Evolutionary conservation across 495 filamentous ascomycete species (phyloP).

Genomic region (Penicillium lagena): DNA sequence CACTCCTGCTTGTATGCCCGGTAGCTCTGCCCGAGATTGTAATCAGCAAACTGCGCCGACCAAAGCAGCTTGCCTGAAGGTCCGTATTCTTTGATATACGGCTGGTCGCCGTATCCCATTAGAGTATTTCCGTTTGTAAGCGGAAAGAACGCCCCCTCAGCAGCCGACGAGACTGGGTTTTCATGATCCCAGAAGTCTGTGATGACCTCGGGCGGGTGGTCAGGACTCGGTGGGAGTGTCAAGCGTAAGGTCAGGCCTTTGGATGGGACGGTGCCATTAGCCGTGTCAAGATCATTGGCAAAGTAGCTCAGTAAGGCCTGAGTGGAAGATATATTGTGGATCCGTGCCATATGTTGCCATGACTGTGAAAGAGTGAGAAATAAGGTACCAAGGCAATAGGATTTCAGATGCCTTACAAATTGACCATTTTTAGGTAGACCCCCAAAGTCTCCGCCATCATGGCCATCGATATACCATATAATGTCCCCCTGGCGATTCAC

Average conservation of each 20-base stretch:
- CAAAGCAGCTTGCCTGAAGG: conserved; percentile 7
- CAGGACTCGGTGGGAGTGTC: conserved; percentile 9
- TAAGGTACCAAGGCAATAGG: no score
- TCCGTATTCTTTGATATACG: conserved; percentile 31
- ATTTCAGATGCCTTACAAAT: no score
- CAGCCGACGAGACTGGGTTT: conserved; percentile 17
- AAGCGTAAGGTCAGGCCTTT: conserved; percentile 11
- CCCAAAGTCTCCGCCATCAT: conserved; percentile 26
- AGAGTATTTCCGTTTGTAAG: conserved; percentile 29
- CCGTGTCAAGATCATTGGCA: conserved; percentile 9
- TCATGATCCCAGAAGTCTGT: conserved; percentile 6
- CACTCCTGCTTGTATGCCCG: conserved; percentile 13
- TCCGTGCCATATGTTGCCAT: conserved; percentile 6
- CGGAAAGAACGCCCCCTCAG: conserved; percentile 26
- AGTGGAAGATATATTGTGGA: conserved; percentile 9
- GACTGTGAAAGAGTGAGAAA: neutral
- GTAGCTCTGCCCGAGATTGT: conserved; percentile 12
- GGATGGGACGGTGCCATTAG: neutral
- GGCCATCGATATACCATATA: conserved; percentile 23
- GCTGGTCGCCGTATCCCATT: conserved; percentile 30
- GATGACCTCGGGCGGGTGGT: conserved; percentile 4
- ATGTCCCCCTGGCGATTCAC: conserved; percentile 16
- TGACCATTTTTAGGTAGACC: conserved; percentile 10
- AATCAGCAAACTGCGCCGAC: conserved; percentile 9
- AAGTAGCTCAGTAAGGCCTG: conserved; percentile 9